phyloP scores from a whole-genome alignment of 176 grass and related monocot genomes.

The Triticum dicoccoides region DNA sequence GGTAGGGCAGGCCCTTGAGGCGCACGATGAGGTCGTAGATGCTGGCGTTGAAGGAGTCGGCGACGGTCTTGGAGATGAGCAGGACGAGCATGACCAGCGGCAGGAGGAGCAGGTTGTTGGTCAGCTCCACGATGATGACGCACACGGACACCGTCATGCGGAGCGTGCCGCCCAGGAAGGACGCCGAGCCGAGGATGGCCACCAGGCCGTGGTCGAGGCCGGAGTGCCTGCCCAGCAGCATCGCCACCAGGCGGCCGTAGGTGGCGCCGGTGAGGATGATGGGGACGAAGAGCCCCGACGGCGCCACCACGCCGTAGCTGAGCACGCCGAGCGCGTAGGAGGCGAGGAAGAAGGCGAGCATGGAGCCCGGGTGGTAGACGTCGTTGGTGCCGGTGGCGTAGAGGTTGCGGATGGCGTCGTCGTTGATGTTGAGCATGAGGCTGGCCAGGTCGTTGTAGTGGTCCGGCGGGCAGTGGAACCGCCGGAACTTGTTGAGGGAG shows the following conservation, averaged over 20 bases:
- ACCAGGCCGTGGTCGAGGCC: conserved; percentile 88
- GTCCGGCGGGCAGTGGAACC: conserved; percentile 63
- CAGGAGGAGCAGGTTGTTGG: conserved; percentile 92
- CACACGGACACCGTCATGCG: conserved; percentile 90
- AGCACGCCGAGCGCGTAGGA: conserved; percentile 76
- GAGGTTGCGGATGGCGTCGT: conserved; percentile 89
- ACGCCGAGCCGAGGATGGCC: conserved; percentile 83
- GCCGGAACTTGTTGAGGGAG: conserved; percentile 58
- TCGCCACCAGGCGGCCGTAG: conserved; percentile 72
- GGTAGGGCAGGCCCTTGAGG: conserved; percentile 82
- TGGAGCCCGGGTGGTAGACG: conserved; percentile 65
- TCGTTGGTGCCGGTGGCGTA: conserved; percentile 70
- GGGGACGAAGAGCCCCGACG: conserved; percentile 82
- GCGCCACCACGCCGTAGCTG: conserved; percentile 91
- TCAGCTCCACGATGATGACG: conserved; percentile 82
- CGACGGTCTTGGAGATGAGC: conserved; percentile 87
- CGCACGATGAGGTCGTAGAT: conserved; percentile 82
- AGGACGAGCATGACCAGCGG: conserved; percentile 90
- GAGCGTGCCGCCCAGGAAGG: conserved; percentile 88
- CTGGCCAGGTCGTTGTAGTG: conserved; percentile 96
- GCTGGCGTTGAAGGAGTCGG: conserved; percentile 83
- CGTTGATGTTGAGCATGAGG: conserved; percentile 87
- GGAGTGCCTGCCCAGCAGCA: conserved; percentile 51
- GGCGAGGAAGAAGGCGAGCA: conserved; percentile 62
- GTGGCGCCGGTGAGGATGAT: conserved; percentile 92